Percentiles rank a stretch among this genome's conserved stretches.
phyloP scores from a whole-genome alignment of 2,329 filamentous ascomycete genomes.

The Xylaria sp. region DNA sequence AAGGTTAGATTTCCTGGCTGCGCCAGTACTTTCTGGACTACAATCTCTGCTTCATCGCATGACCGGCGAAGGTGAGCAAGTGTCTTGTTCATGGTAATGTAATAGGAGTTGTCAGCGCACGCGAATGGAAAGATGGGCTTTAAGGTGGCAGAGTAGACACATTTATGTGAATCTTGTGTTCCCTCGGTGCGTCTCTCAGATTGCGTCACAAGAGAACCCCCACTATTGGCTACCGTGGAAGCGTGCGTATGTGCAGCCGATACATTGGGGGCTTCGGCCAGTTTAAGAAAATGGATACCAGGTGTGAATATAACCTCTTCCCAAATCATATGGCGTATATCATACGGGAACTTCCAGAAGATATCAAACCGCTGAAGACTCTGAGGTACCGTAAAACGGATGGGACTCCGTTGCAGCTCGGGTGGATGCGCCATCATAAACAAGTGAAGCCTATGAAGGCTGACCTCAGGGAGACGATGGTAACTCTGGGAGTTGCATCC shows the following conservation, averaged over 20 bases:
- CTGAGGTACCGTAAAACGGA: conserved; percentile 43
- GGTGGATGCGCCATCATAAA: conserved; percentile 25
- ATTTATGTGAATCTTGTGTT: neutral
- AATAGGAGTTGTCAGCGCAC: conserved; percentile 47
- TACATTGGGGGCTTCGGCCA: conserved; percentile 36
- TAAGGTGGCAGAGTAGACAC: conserved; percentile 37
- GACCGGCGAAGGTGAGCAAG: conserved; percentile 41
- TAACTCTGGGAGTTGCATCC: conserved; percentile 11
- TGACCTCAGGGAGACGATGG: neutral
- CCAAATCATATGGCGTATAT: conserved; percentile 49
- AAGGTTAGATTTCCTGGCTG: conserved; percentile 44
- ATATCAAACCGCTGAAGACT: conserved; percentile 42
- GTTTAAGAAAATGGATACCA: conserved; percentile 50
- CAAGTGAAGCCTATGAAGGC: neutral
- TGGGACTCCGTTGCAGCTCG: conserved; percentile 10
- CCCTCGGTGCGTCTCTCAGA: conserved; percentile 2
- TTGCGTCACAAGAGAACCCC: neutral
- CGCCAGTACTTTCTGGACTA: conserved; percentile 38
- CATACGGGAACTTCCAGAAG: conserved; percentile 46
- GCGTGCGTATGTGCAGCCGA: neutral
- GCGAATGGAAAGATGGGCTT: conserved; percentile 41
- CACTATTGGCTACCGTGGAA: conserved; percentile 14
- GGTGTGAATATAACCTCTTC: conserved; percentile 43
- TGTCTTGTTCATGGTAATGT: conserved; percentile 43
- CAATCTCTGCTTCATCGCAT: conserved; percentile 42